These are phyloP conservation scores for Tetrahymena thermophila DNA, from an alignment of 73 alveolate genomes.

Conservation along the genomic window DNA sequence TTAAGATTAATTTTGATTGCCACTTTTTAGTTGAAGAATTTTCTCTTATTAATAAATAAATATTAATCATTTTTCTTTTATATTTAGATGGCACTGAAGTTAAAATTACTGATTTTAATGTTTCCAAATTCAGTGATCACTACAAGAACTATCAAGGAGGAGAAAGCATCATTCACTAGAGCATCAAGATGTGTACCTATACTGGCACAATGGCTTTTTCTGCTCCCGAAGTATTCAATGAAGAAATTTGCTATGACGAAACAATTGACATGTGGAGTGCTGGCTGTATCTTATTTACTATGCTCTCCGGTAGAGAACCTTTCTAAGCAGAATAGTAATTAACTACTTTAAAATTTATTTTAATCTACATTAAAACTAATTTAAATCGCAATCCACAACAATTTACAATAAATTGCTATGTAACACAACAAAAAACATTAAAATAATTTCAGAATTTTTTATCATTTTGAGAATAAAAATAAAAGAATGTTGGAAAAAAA, in stretches of 20 bases:
- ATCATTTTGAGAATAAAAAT: too few relatives aligned
- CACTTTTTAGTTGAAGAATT: neutral
- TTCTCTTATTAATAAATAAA: neutral
- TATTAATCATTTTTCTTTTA: neutral
- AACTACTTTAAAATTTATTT: too few relatives aligned
- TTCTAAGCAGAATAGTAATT: constrained; percentile 25
- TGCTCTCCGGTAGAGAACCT: constrained; percentile 34
- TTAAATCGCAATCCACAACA: too few relatives aligned
- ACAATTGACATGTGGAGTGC: constrained; percentile 45
- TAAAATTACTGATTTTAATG: constrained; percentile 31
- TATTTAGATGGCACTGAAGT: constrained; percentile 11
- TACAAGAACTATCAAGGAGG: constrained; percentile 21
- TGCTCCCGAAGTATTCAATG: constrained; percentile 39
- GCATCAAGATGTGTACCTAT: constrained; percentile 33
- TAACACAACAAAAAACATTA: too few relatives aligned
- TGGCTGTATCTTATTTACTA: constrained; percentile 16
- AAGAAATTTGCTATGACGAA: constrained; percentile 16
- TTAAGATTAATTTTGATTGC: too few relatives aligned
- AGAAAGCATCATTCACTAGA: neutral
- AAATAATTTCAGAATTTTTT: too few relatives aligned
- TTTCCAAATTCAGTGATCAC: constrained; percentile 33
- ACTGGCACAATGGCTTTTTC: constrained; percentile 40
- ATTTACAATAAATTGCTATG: too few relatives aligned
- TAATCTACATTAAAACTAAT: too few relatives aligned
- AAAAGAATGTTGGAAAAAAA: too few relatives aligned